Conservation (phyloP, 176 grass and related monocot species). For the Avena insularis region DNA sequence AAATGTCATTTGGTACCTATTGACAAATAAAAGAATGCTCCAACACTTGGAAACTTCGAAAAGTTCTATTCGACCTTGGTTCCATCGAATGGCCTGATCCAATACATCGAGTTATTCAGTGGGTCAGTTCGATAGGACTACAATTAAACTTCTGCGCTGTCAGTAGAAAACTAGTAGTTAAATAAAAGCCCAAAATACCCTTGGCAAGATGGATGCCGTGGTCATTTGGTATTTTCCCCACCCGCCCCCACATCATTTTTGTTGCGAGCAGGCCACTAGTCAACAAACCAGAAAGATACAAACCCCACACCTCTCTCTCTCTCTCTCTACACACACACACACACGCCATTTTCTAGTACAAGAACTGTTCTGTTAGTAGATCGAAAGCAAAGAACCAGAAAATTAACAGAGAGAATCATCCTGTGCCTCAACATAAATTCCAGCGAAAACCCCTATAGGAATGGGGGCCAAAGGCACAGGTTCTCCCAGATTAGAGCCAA, state of each 20-base stretch:
- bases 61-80: not conserved
- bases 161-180: slow-evolving; percentile 19
- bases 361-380: slow-evolving; percentile 38
- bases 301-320: slow-evolving; percentile 5
- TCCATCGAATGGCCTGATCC: slow-evolving; percentile 18
- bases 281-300: slow-evolving; percentile 34
- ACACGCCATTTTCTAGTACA: slow-evolving; percentile 5
- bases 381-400: slow-evolving; percentile 34
- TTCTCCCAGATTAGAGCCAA: not conserved
- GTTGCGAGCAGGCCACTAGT: slow-evolving; percentile 23
- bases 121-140: not conserved
- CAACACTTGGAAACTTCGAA: not conserved
- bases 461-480: not conserved
- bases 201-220: slow-evolving; percentile 8
- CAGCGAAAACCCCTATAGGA: not conserved
- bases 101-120: not conserved
- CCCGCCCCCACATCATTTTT: slow-evolving; percentile 6
- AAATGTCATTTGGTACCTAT: not conserved
- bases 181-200: slow-evolving; percentile 45
- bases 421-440: not conserved
- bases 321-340: not conserved
- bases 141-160: not conserved
- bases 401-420: not conserved
- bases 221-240: slow-evolving; percentile 27
- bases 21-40: slow-evolving; percentile 11